Evolutionary conservation across 345 rosid species (phyloP).

Genomic region (Brassica nigra): DNA sequence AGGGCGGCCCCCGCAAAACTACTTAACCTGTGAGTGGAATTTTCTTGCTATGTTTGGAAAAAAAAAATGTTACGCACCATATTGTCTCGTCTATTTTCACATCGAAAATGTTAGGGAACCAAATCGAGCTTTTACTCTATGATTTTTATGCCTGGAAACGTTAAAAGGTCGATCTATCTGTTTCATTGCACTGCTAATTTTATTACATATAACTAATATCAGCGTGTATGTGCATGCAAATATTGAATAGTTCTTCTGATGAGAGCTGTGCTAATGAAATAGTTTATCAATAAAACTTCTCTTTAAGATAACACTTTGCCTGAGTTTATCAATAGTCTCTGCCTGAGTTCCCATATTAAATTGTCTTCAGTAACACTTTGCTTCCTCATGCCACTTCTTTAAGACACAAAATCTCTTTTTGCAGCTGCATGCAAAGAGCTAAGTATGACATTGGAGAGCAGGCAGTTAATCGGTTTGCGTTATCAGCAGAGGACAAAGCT

Average conservation of each 20-base stretch:
- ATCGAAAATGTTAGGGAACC: conserved; percentile 4
- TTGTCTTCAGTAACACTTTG: neutral
- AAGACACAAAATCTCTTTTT: conserved; percentile 33
- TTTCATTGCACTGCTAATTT: neutral
- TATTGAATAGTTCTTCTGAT: conserved; percentile 6
- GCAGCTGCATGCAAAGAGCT: conserved; percentile 95
- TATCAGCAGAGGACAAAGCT: conserved; percentile 96
- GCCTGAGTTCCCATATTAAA: conserved; percentile 7
- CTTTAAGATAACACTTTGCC: neutral
- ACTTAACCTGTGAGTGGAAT: conserved; percentile 78
- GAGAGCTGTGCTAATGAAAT: neutral
- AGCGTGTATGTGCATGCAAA: conserved; percentile 9
- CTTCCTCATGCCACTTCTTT: conserved; percentile 10
- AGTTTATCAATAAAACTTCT: neutral
- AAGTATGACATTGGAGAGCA: conserved; percentile 95
- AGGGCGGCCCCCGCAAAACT: conserved; percentile 93
- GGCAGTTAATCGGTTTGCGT: conserved; percentile 85
- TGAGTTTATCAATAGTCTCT: neutral
- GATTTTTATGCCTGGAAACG: neutral
- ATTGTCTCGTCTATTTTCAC: conserved; percentile 10
- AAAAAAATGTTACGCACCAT: conserved; percentile 2
- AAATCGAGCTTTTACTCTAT: conserved; percentile 4
- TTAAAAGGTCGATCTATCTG: conserved; percentile 7
- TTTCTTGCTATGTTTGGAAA: conserved; percentile 17
- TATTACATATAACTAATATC: neutral